These are phyloP conservation scores for Acacia melanoxylon DNA, from an alignment of 306 rosid species.

Conservation along the genomic window DNA sequence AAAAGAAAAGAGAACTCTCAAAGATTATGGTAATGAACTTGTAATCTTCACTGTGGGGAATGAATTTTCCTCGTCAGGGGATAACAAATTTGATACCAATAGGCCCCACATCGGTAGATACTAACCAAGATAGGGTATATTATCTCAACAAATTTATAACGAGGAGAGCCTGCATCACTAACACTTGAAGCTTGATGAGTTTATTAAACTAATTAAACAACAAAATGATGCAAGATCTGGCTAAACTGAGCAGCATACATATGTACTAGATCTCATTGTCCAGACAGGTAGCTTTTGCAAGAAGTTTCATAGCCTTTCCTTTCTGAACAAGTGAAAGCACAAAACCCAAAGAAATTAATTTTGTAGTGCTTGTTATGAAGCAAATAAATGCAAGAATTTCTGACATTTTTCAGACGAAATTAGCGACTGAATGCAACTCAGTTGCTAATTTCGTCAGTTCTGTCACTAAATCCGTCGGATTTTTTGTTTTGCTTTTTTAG, in stretches of 20 bases:
- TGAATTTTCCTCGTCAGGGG: background rate
- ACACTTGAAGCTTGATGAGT: conserved; percentile 18
- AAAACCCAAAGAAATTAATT: conserved; percentile 22
- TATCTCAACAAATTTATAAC: too few species aligned
- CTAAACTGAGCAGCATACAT: background rate
- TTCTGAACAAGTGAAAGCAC: conserved; percentile 55
- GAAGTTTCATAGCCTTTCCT: conserved; percentile 88
- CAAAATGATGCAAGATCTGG: background rate
- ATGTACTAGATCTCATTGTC: too few species aligned
- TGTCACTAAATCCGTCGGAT: too few species aligned
- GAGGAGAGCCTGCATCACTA: background rate
- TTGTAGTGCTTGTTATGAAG: background rate
- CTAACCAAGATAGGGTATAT: background rate
- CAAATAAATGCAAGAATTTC: background rate
- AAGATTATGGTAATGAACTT: too few species aligned
- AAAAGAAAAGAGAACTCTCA: too few species aligned
- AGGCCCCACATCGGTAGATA: background rate
- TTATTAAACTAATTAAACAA: background rate
- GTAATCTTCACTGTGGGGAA: background rate
- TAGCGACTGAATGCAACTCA: too few species aligned
- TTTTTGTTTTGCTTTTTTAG: too few species aligned
- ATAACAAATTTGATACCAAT: background rate
- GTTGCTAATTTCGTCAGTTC: too few species aligned
- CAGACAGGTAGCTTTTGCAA: conserved; percentile 87
- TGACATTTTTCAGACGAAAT: too few species aligned